Base-by-base conservation (phyloP, 2,329 filamentous ascomycete genomes). In the Aspergillus amoenus region DNA sequence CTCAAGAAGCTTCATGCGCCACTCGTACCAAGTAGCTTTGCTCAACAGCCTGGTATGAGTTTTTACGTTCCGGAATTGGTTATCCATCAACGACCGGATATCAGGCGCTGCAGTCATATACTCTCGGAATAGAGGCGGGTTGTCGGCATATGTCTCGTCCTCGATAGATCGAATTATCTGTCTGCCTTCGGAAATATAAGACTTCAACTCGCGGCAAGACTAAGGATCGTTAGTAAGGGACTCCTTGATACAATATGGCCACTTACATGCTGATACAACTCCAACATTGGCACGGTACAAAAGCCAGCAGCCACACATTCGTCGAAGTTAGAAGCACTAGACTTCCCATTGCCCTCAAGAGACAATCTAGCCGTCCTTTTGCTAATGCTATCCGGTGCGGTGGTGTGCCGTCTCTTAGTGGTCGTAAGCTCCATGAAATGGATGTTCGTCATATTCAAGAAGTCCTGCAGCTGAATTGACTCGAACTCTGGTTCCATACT, bases 361-460 rank as follows among this genome's bases (percentile, higher is more conserved):
- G 69, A 69, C n/a, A 59, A 62, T 30, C 71, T 63, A 34, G 57
- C 42, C 46, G 45, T 56, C 58, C 65, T 64, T 62, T 70, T 78
- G 42, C 66, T 71, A 43, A 66, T 70, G 59, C 65, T 76, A 43
- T 81, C 78, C 18, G 87, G 87, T 3, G 84, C 88, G 45, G 88
- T 86, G 0, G 93, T 97, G 66, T 95, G 89, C 55, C 94, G 84
- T 64, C 93, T 83, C 72, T 97, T 97, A 1, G 93, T 97, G 0
- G 93, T 96, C n/a, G 89, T 96, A 49, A 99, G 81, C 71, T 99
- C 94, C 90, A 99, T 97, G 77, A 99, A 99, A 53, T 93, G 90
- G 67, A 99, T 96, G 58, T 91, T 95, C 2, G 93, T 97, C 86
- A 96, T 87, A 61, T 95, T 91, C 44, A 99, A 78, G 75, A 99